Conservation (phyloP, 1,284 basidiomycete species). For the Ustilago hordei region DNA sequence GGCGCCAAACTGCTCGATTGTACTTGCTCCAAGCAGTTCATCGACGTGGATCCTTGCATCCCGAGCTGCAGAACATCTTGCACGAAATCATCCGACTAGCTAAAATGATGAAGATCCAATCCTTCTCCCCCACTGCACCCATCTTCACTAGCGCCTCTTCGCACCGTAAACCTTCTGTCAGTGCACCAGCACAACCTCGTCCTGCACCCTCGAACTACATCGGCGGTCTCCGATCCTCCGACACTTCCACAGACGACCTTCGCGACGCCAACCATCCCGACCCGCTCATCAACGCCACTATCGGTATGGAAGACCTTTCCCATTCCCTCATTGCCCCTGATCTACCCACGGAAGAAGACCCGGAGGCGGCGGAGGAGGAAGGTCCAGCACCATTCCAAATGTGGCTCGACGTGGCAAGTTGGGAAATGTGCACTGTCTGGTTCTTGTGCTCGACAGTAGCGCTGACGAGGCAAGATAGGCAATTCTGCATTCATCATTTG, state of each 20-base stretch:
- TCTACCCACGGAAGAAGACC: not conserved
- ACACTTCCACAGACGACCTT: slow-evolving; percentile 10
- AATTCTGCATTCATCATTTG: slow-evolving; percentile 50
- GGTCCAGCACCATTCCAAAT: slow-evolving; percentile 37
- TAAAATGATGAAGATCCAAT: slow-evolving; percentile 44
- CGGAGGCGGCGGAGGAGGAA: not conserved
- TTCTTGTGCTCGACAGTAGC: slow-evolving; percentile 50
- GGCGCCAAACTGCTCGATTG: slow-evolving; percentile 49
- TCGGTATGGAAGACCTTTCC: slow-evolving; percentile 1
- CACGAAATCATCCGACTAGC: slow-evolving; percentile 51
- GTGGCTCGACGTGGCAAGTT: slow-evolving; percentile 49
- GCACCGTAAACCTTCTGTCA: not conserved
- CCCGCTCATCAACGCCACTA: slow-evolving; percentile 22
- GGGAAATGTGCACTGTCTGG: slow-evolving; percentile 62
- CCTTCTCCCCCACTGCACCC: slow-evolving; percentile 20
- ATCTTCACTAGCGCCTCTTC: not conserved
- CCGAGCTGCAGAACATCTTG: slow-evolving; percentile 47
- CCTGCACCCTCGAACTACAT: slow-evolving; percentile 28
- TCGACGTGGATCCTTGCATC: slow-evolving; percentile 41
- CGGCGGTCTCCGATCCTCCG: slow-evolving; percentile 23
- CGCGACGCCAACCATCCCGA: slow-evolving; percentile 31
- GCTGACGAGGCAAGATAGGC: slow-evolving; percentile 34
- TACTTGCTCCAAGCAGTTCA: slow-evolving; percentile 52
- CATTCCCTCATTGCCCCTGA: not conserved
- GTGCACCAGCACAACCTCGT: not conserved